These are phyloP conservation scores for Sphenostylis stenocarpa DNA, from an alignment of 306 rosid species.

Conservation along the genomic window DNA sequence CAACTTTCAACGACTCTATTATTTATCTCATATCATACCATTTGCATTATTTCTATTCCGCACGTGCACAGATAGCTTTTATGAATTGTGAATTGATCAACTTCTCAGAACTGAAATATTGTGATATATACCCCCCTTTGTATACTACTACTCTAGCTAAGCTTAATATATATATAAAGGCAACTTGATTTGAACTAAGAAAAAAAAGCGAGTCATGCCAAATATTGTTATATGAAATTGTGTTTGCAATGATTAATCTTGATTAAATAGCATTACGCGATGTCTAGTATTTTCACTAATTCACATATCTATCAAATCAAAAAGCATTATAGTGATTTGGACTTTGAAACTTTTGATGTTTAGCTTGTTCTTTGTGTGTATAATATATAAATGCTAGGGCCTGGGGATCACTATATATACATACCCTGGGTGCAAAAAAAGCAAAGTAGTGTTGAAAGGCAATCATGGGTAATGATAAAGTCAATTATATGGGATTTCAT, in stretches of 20 bases:
- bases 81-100: neutral
- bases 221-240: conserved; percentile 12
- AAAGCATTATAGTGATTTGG: conserved; percentile 2
- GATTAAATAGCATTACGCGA: conserved; percentile 4
- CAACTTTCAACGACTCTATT: conserved; percentile 7
- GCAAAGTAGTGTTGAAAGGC: conserved; percentile 9
- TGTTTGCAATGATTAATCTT: conserved; percentile 18
- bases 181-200: neutral
- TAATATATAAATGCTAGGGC: neutral
- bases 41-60: conserved; percentile 4
- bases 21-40: neutral
- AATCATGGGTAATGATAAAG: conserved; percentile 31
- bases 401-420: neutral
- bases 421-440: conserved; percentile 4
- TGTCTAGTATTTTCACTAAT: conserved; percentile 18
- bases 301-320: conserved; percentile 25
- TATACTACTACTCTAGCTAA: too few species aligned
- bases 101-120: too few species aligned
- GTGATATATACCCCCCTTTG: too few species aligned
- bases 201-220: neutral
- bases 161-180: neutral
- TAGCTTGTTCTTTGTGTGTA: neutral
- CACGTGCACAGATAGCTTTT: conserved; percentile 25
- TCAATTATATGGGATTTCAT: conserved; percentile 38
- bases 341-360: neutral